A percentile compares a stretch with the other conserved stretches of the same genome.
phyloP scores from a whole-genome alignment of 805 yeast genomes.

The Blastobotrys mokoenaii region DNA sequence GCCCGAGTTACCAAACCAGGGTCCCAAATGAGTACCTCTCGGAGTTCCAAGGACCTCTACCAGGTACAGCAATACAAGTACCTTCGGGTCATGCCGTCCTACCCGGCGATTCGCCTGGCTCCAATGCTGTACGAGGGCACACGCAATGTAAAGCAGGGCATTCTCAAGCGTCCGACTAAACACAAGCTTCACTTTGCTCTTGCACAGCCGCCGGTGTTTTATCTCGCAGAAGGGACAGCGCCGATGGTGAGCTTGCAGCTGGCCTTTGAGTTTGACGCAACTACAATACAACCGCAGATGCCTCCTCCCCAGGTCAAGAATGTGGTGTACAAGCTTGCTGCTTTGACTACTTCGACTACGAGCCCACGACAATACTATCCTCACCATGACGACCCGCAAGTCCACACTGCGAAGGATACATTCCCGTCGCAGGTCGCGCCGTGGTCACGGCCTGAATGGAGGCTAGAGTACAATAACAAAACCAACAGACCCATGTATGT shows the following conservation, averaged over 20 bases:
- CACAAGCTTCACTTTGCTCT: neutral
- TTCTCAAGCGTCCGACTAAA: neutral
- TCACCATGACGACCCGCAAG: slow-evolving; percentile 2
- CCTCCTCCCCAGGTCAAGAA: slow-evolving; percentile 8
- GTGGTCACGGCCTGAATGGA: neutral
- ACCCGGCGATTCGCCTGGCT: slow-evolving; percentile 1
- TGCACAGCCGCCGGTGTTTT: neutral
- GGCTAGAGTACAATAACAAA: neutral
- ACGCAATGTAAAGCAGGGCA: neutral
- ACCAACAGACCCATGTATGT: neutral
- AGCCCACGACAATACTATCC: neutral
- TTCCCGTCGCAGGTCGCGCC: slow-evolving; percentile 2
- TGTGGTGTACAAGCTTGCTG: slow-evolving; percentile 1
- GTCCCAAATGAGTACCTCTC: neutral
- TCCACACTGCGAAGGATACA: slow-evolving; percentile 7
- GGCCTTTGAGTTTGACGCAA: neutral
- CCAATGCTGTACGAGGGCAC: neutral
- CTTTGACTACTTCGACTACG: slow-evolving; percentile 8
- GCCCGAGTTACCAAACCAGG: slow-evolving; percentile 3
- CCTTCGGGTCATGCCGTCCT: neutral
- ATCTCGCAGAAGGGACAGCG: neutral
- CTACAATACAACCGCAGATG: neutral
- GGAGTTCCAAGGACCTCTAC: neutral
- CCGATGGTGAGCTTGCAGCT: neutral
- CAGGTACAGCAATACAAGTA: neutral